Evolutionary conservation across 192 early-diverging fungal species (phyloP), one percentile per base, ranked within the genome.

Genomic region (Backusella tarrabulga): DNA sequence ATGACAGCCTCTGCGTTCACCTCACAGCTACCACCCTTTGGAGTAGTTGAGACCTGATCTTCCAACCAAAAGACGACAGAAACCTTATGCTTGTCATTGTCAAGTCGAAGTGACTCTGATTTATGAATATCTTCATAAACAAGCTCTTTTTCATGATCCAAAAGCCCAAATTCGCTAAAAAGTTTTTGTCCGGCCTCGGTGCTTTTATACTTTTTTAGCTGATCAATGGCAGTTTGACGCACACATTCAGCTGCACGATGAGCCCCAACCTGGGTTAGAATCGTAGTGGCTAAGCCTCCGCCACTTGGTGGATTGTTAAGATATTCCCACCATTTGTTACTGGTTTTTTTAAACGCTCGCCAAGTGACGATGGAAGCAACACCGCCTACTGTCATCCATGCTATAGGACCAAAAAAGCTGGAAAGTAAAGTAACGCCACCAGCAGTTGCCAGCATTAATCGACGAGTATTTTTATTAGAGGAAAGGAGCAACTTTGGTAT

Each of bases 241-340:
- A 79, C 78, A 4, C 68, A n/a, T 29, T 79, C 78, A 17, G 46
- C 78, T 17, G 73, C 78, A 35, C 73, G 67, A 26, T 79, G 78
- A 5, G 34, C 41, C 8, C 78, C 68, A 15, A 75, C 63, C 15
- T 75, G 40, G 2, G 68, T 52, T 38, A 72, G 32, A 11, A 52
- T 8, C 23, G 60, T 60, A n/a, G 17, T 26, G 36, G 40, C 15
- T 23, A 5, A 34, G 67, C 15, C 41, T 35, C 32, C 35, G 15
- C 26, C 6, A 17, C 60, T 32, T 38, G 52, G 21, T 34, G 67
- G 67, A 34, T n/a, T 17, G 54, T 19, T 38, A 15, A 32, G 14
- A 36, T 44, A 56, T n/a, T 44, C 32, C 78, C 73, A 75, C 78
- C 73, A 75, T 68, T 74, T 74, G 26, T 34, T 35, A 9, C 29